These are phyloP conservation scores for Whalleya microplaca DNA, from an alignment of 2,329 filamentous ascomycete species.

Conservation along the genomic window DNA sequence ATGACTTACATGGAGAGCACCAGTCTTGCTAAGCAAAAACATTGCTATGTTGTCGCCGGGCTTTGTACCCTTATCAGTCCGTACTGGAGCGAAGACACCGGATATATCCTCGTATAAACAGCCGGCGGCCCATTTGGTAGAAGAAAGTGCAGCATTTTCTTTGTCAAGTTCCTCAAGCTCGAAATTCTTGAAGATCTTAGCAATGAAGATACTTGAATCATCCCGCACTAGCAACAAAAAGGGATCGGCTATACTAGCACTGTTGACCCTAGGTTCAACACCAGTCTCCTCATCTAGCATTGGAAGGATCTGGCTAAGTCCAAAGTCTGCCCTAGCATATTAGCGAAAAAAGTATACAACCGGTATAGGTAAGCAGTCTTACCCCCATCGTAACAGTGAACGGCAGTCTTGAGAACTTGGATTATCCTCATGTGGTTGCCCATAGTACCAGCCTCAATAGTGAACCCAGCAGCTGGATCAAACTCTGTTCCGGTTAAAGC, in stretches of 20 bases:
- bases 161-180: conserved; percentile 84
- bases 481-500: conserved; percentile 84
- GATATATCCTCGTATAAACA: conserved; percentile 76
- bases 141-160: conserved; percentile 57
- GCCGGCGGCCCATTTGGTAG: conserved; percentile 78
- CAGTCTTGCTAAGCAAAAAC: conserved; percentile 77
- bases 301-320: conserved; percentile 86
- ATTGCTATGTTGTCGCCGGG: conserved; percentile 62
- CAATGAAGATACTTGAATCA: conserved; percentile 78
- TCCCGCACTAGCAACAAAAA: conserved; percentile 84
- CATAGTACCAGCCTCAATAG: conserved; percentile 83
- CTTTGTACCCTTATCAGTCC: conserved; percentile 45
- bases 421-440: conserved; percentile 81
- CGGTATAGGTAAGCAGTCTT: conserved; percentile 41
- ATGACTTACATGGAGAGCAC: conserved; percentile 71
- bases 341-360: conserved; percentile 15
- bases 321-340: conserved; percentile 65
- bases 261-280: conserved; percentile 75
- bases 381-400: conserved; percentile 90
- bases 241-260: conserved; percentile 83
- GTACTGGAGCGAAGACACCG: conserved; percentile 54
- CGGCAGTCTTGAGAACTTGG: conserved; percentile 83
- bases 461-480: conserved; percentile 84
- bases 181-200: conserved; percentile 77
- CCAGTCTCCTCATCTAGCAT: conserved; percentile 91